Conservation (phyloP, 371 early-diverging fungal genomes). For the Dichotomocladium elegans region DNA sequence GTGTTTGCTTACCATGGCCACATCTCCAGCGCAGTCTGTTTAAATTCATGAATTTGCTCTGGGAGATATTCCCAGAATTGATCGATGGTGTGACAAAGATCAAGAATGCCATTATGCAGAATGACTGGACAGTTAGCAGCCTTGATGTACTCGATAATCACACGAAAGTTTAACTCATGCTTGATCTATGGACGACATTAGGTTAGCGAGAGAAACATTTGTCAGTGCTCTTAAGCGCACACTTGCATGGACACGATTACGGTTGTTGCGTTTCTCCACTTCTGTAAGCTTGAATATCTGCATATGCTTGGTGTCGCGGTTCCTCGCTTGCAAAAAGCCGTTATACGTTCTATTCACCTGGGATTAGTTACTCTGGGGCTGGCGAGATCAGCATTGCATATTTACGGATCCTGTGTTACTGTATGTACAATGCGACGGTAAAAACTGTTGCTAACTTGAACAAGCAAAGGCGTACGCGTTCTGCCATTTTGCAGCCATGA, state of each 20-base stretch:
- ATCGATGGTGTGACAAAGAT: conserved; percentile 71
- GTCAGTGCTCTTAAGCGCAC: neutral
- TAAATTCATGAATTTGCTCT: conserved; percentile 54
- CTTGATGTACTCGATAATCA: conserved; percentile 72
- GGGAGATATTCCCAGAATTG: conserved; percentile 76
- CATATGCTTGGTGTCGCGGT: conserved; percentile 30
- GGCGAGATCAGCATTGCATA: no score
- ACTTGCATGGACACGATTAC: neutral
- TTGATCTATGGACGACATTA: conserved; percentile 12
- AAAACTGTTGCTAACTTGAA: conserved; percentile 42
- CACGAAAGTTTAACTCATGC: conserved; percentile 65
- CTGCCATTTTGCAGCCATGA: conserved; percentile 36
- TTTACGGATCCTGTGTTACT: conserved; percentile 50
- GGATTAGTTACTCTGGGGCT: no score
- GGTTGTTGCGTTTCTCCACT: conserved; percentile 10
- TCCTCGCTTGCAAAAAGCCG: conserved; percentile 28
- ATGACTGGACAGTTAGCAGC: conserved; percentile 69
- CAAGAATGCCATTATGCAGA: conserved; percentile 81
- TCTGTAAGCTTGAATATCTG: conserved; percentile 32
- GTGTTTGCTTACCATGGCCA: conserved; percentile 45
- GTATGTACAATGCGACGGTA: conserved; percentile 60
- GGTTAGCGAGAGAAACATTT: neutral
- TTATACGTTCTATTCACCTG: conserved; percentile 23
- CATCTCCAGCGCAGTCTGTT: conserved; percentile 35
- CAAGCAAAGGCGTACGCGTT: conserved; percentile 21